Conservation (phyloP, 257 asterid genomes). For the Cruciata laevipes region DNA sequence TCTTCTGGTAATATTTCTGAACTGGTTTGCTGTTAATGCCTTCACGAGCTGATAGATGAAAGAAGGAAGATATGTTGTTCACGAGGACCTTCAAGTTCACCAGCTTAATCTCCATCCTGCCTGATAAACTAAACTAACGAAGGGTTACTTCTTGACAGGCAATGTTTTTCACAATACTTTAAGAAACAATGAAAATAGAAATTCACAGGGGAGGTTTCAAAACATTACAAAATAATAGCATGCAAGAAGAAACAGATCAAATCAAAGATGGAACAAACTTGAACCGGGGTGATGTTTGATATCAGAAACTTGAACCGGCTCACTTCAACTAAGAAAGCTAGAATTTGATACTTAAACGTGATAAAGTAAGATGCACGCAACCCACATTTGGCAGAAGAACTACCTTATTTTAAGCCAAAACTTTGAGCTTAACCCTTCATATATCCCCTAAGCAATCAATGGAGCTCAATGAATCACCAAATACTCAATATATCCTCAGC, state of each 20-base stretch:
- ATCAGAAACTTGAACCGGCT: not conserved
- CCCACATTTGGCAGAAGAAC: not conserved
- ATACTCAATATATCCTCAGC: not conserved
- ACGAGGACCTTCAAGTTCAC: slow-evolving; percentile 18
- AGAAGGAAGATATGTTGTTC: slow-evolving; percentile 23
- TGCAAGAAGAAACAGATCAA: not conserved
- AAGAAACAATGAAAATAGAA: not conserved
- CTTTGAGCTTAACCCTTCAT: slow-evolving; percentile 8
- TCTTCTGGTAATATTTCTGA: slow-evolving; percentile 23
- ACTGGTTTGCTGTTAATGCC: slow-evolving; percentile 15
- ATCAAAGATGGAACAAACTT: not conserved
- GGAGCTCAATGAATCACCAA: not conserved
- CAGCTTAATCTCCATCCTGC: slow-evolving; percentile 30
- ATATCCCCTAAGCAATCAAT: not conserved
- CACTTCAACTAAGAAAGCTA: not conserved
- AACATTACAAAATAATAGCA: not conserved
- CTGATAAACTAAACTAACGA: slow-evolving; percentile 12
- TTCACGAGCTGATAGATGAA: slow-evolving; percentile 22
- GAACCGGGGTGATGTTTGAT: not conserved
- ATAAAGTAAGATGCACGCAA: not conserved
- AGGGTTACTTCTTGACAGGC: not conserved
- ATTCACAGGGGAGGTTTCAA: not conserved
- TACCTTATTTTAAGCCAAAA: slow-evolving; percentile 4
- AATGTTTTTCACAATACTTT: not conserved
- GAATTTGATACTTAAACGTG: too few species aligned